Base-by-base conservation (phyloP, 2,329 filamentous ascomycete genomes). In the Colletotrichum sp. region DNA sequence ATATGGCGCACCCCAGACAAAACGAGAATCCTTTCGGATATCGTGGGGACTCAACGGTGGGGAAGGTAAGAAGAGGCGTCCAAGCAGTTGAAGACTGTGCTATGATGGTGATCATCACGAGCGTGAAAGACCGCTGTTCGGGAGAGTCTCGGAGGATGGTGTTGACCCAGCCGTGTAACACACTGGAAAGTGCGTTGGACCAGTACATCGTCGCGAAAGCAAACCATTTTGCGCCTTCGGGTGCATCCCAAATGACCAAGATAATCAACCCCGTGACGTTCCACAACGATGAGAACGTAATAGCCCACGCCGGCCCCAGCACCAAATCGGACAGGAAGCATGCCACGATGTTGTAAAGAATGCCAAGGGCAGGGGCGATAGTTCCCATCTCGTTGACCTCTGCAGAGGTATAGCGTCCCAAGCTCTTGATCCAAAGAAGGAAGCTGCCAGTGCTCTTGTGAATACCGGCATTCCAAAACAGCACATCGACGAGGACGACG, bases 31-130 rank as follows among this genome's bases (percentile, higher is more conserved):
- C 87, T 64, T 88, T 88, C 0, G 83, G 82, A 59, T 84, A 89
- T 5, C 84, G 78, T 6, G 87, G 87, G 0, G 83, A 84, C 76
- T 89, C 86, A 7, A 86, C 83, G 0, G 87, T 89, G 0, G 83
- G 83, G 77, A 90, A 92, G 0, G 88, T 86, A 6, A 92, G 79
- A 7, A 92, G 78, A 4, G 87, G 88, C 4, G 89, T 91, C 90
- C 90, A 92, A 0, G 88, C 89, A 84, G 69, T 90, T 87, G 44
- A 90, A 82, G 4, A 89, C 89, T 91, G 1, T 88, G 89, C 1
- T 87, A 90, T 79, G 91, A 75, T 74, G 15, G 75, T 75, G n/a
- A 75, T 77, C 60, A 71, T 71, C 55, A 75, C 75, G 28, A 74
- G 59, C 5, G 75, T 77, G 36, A 77, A 74, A 6, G 75, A 74